These are phyloP conservation scores for Raffaelea albimanens DNA, from an alignment of 2,329 filamentous ascomycete genomes.

Conservation along the genomic window DNA sequence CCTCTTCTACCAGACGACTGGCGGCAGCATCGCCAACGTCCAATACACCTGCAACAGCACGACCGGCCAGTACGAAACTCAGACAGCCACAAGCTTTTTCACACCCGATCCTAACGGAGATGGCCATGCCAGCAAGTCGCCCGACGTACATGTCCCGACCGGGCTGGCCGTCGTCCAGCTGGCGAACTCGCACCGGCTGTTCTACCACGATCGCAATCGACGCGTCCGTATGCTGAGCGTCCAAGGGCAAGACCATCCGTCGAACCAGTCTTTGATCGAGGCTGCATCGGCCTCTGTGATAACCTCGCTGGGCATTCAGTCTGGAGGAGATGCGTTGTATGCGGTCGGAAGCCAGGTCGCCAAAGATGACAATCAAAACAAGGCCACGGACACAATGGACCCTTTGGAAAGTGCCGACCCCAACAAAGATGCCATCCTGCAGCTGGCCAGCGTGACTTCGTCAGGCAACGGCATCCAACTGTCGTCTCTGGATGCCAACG, in stretches of 20 bases:
- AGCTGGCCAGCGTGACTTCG: not conserved
- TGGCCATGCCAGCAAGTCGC: not conserved
- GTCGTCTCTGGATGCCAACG: not conserved
- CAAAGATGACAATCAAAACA: too few relatives aligned
- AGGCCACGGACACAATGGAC: too few relatives aligned
- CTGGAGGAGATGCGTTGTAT: not conserved
- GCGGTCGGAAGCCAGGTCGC: too few relatives aligned
- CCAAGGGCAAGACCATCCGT: not conserved
- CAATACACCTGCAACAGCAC: constrained; percentile 1
- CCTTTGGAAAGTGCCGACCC: too few relatives aligned
- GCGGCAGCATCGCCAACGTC: not conserved
- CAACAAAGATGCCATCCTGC: too few relatives aligned
- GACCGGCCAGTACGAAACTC: constrained; percentile 1
- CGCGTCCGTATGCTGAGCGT: not conserved
- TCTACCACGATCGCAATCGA: constrained; percentile 1
- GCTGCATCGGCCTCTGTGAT: too few relatives aligned
- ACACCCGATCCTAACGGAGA: not conserved
- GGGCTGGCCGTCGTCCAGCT: not conserved
- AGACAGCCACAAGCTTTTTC: not conserved
- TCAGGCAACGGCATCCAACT: not conserved
- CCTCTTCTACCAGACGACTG: constrained; percentile 1
- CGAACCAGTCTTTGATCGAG: too few relatives aligned
- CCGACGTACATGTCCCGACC: not conserved
- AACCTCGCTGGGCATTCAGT: not conserved
- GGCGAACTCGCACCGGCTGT: not conserved